Base-by-base conservation (phyloP, 805 yeast species). In the Zygotorulaspora florentina region DNA sequence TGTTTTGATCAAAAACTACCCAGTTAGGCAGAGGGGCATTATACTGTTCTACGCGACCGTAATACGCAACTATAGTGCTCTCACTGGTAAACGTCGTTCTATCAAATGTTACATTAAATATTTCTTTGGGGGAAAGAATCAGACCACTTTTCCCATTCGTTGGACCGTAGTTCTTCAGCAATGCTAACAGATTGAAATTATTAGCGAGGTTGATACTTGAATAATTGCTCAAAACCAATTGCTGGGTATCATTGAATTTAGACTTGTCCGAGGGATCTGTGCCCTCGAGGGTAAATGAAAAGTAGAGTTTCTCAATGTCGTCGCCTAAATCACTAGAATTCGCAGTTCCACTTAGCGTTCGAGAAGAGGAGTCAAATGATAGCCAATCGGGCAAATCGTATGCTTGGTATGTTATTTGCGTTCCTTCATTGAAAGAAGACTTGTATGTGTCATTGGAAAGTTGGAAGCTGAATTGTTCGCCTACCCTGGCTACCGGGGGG, bases 21-120 rank as follows among this genome's bases (percentile, higher is more conserved):
- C 99, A 93, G 59, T 80, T 83, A 31, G 99, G 99, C 45, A 93
- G 72, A 2, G 99, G 91, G 1, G 96, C 77, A 61, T 90, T 79
- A 63, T 87, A 88, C 27, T 54, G 55, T 11, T 73, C 67, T n/a
- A 90, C 80, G 52, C 85, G 76, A 16, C 96, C 96, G 59, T 87
- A 85, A 67, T 85, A 87, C 8, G 83, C 81, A 13, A 76, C 72
- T 2, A 71, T 59, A 44, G 77, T 67, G 25, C 71, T 66, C 3
- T 82, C 75, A 50, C 73, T 59, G 9, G 70, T 64, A 61, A 90
- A 93, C 8, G 85, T 77, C 45, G 76, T 70, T 17, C 68, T 60
- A 36, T 81, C 78, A 58, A 93, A 88, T 25, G 78, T 66, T 47
- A 93, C 70, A 40, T 75, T 68, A 63, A 93, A 88, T 3, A 69